Evolutionary conservation across 108 stramenopile species (phyloP).

Genomic region (Mayamaea pseudoterrestris): DNA sequence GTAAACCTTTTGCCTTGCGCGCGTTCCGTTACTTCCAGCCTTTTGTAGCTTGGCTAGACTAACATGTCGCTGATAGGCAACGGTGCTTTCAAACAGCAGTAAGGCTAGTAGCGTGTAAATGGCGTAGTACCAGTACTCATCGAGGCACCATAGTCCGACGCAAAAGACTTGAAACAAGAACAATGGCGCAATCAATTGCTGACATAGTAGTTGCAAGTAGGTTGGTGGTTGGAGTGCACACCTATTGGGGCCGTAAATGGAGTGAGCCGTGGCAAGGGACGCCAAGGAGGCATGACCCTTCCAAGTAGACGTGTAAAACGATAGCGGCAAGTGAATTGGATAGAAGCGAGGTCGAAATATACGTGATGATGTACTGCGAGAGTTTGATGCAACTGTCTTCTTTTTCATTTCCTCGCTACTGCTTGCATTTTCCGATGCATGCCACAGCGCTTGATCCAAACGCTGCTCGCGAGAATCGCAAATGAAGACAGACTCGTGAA

Average conservation of each 20-base stretch:
- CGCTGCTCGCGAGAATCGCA: constrained; percentile 3
- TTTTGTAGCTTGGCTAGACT: constrained; percentile 64
- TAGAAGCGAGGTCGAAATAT: constrained; percentile 45
- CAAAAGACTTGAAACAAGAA: constrained; percentile 98
- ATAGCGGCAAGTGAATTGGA: constrained; percentile 52
- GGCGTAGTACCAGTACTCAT: constrained; percentile 98
- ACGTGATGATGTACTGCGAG: background rate
- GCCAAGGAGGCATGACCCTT: constrained; percentile 26
- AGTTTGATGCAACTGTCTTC: constrained; percentile 6
- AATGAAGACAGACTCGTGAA: constrained; percentile 32
- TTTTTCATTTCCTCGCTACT: too few relatives aligned
- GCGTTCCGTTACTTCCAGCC: constrained; percentile 6
- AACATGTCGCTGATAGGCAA: constrained; percentile 78
- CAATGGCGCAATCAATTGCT: constrained; percentile 91
- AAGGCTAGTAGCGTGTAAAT: constrained; percentile 89
- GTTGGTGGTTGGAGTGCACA: constrained; percentile 83
- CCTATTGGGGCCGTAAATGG: constrained; percentile 73
- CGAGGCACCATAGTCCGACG: constrained; percentile 89
- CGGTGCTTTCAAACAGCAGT: constrained; percentile 85
- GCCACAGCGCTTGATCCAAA: too few relatives aligned
- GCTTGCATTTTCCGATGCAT: too few relatives aligned
- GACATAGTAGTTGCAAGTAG: constrained; percentile 68
- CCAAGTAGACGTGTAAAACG: constrained; percentile 55
- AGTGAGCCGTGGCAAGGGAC: constrained; percentile 11
- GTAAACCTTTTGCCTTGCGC: constrained; percentile 10